These are phyloP conservation scores for Ophiostoma piceae DNA, from an alignment of 2,329 filamentous ascomycete genomes.

Conservation along the genomic window DNA sequence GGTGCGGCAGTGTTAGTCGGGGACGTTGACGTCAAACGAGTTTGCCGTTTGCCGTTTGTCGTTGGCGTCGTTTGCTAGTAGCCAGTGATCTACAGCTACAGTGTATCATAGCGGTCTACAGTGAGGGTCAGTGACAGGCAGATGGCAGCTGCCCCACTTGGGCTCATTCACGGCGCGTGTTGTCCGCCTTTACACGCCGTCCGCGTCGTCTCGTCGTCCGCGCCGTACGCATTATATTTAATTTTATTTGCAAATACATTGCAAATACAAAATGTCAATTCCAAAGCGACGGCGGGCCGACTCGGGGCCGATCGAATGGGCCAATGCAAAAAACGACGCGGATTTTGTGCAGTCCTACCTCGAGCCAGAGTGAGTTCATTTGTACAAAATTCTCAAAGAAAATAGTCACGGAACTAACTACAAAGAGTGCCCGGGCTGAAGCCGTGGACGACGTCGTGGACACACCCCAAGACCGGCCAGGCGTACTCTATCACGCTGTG, in stretches of 20 bases:
- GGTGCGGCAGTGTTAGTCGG: background rate
- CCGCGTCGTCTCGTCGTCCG: background rate
- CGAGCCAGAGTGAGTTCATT: constrained; percentile 40
- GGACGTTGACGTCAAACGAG: background rate
- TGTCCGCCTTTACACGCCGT: too few relatives aligned
- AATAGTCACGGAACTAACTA: background rate
- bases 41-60: background rate
- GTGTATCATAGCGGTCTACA: background rate
- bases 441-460: constrained; percentile 41
- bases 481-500: constrained; percentile 44
- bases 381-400: too few relatives aligned
- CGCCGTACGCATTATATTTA: background rate
- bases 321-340: constrained; percentile 44
- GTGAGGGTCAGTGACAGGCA: background rate
- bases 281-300: constrained; percentile 23
- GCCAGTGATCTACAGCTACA: background rate
- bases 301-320: constrained; percentile 42
- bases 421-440: constrained; percentile 14
- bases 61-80: background rate
- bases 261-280: constrained; percentile 19
- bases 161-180: background rate
- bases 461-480: constrained; percentile 42
- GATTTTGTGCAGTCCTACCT: constrained; percentile 48
- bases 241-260: background rate
- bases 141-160: background rate